Evolutionary conservation across 1,284 basidiomycete species (phyloP), one percentile per base, ranked within the genome.

Genomic region (Microbotryum saponariae): DNA sequence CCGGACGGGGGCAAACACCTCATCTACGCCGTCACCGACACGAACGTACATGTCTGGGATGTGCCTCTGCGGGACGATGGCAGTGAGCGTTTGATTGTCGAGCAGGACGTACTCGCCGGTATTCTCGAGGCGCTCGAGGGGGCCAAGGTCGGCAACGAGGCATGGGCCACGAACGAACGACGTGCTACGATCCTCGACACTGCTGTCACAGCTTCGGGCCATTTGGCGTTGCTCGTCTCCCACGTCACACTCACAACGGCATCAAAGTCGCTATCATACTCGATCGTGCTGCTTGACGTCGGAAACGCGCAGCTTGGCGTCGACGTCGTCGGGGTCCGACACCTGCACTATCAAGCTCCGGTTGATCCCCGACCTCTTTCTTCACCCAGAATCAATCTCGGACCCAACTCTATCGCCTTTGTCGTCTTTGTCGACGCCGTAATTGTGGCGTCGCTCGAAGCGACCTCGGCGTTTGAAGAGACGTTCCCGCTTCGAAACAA

Each of bases 321-420:
- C 53, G 60, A 63, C 2, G 63, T 75, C 7, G 45, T 61, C 12
- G 66, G 72, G n/a, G 59, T 73, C 10, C 68, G 72, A 14, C 61
- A 67, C 21, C 60, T 77, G 1, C 67, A 72, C 5, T 76, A 74
- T 60, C 61, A 69, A 16, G 72, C 74, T 6, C 72, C 75, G 54
- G 58, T 71, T 23, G 77, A 78, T 59, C 73, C 75, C 6, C 68
- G 77, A 42, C 74, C 72, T 42, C 71, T 77, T 1, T 77, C 77
- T 33, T 63, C 67, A 0, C 77, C 78, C 2, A 62, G 72, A 18
- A 67, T 79, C 1, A 56, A 70, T 27, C 66, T 78, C 42, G 51
- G 60, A 1, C 27, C 59, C 9, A 70, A 69, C 6, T 70, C 72
- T 42, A 73, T 72, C 8, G 76, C 74, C 6, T 78, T 78, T 59